phyloP scores from a whole-genome alignment of 1,284 basidiomycete species.

The Xerocomus amazonicus region DNA sequence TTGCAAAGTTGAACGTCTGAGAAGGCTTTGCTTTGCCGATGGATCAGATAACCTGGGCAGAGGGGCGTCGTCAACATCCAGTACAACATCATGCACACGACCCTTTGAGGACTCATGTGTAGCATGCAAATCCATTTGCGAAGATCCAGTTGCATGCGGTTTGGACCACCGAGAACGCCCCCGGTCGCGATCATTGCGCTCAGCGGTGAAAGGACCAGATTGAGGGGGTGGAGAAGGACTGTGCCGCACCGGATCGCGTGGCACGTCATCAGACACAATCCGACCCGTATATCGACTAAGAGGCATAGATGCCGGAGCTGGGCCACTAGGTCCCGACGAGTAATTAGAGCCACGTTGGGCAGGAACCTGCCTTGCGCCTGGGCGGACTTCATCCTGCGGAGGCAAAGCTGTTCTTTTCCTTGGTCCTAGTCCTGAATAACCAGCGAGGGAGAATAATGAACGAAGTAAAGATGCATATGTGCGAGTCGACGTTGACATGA shows the following conservation, averaged over 20 bases:
- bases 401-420: conserved; percentile 36
- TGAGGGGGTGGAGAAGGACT: conserved; percentile 10
- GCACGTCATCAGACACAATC: conserved; percentile 1
- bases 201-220: conserved; percentile 4
- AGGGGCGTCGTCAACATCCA: conserved; percentile 31
- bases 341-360: conserved; percentile 13
- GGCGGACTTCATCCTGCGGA: conserved; percentile 35
- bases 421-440: conserved; percentile 25
- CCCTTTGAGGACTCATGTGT: conserved; percentile 20
- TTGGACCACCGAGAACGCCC: conserved; percentile 19
- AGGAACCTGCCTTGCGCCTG: conserved; percentile 20
- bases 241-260: conserved; percentile 9
- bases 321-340: conserved; percentile 1
- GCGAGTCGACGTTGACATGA: conserved; percentile 32
- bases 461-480: conserved; percentile 14
- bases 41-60: conserved; percentile 24
- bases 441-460: conserved; percentile 12
- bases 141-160: conserved; percentile 8
- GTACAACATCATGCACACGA: conserved; percentile 21
- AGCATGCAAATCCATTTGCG: conserved; percentile 14
- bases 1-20: conserved; percentile 15
- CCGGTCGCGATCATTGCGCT: conserved; percentile 19
- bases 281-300: conserved; percentile 9
- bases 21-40: conserved; percentile 13
- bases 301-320: not conserved